These are phyloP conservation scores for Suillus weaverae DNA, from an alignment of 768 basidiomycete species.

Conservation along the genomic window DNA sequence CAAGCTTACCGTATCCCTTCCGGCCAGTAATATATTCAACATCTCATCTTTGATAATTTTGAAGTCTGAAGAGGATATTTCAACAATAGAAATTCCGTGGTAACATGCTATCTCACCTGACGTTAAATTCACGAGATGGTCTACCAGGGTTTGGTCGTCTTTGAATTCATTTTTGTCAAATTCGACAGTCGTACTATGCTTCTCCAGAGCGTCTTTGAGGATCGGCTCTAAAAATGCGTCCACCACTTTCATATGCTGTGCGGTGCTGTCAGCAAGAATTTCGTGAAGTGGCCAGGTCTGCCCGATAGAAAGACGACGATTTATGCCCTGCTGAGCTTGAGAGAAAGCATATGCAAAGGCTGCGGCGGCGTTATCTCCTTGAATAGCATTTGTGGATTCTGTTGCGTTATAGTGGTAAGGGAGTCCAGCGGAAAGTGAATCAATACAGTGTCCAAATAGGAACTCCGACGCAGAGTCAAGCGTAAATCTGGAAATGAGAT, in stretches of 20 bases:
- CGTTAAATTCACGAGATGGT: conserved; percentile 40
- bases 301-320: conserved; percentile 31
- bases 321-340: conserved; percentile 32
- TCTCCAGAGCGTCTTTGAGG: conserved; percentile 35
- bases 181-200: conserved; percentile 14
- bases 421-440: conserved; percentile 37
- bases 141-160: conserved; percentile 42
- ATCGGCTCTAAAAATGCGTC: conserved; percentile 41
- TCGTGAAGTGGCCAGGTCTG: conserved; percentile 43
- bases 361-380: conserved; percentile 16
- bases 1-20: conserved; percentile 41
- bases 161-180: conserved; percentile 13
- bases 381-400: conserved; percentile 2
- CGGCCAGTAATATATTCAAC: conserved; percentile 45
- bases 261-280: conserved; percentile 32
- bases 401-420: conserved; percentile 38
- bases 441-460: conserved; percentile 45
- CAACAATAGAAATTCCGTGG: background rate
- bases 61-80: conserved; percentile 20
- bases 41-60: conserved; percentile 42
- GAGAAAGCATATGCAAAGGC: conserved; percentile 37
- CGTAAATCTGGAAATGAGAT: conserved; percentile 47
- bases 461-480: conserved; percentile 57
- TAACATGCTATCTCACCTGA: conserved; percentile 27
- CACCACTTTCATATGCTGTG: conserved; percentile 38